Conservation (phyloP, 495 filamentous ascomycete species). For the Cercophora sp. region DNA sequence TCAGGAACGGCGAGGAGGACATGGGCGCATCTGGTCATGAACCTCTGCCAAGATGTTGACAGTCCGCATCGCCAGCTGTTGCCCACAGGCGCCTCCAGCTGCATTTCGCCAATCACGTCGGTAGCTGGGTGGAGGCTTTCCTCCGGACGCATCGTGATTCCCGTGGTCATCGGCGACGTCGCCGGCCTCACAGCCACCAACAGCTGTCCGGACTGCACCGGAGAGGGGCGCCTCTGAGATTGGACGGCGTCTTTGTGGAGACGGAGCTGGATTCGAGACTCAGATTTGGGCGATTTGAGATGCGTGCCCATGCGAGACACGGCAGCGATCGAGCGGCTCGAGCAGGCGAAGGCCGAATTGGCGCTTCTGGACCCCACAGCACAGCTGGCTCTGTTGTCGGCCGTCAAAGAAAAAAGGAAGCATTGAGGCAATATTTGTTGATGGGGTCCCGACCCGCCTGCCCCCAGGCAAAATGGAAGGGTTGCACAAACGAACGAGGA, state of each 20-base stretch:
- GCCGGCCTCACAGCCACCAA: too few species aligned
- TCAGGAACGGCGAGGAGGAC: constrained; percentile 10
- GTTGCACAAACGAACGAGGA: constrained; percentile 1
- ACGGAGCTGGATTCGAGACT: neutral
- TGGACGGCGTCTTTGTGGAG: too few species aligned
- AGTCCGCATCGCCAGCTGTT: too few species aligned
- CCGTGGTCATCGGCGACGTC: too few species aligned
- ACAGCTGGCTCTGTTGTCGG: neutral
- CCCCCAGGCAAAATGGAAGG: too few species aligned
- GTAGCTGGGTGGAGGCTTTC: neutral
- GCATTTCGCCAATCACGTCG: neutral
- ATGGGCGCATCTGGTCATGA: neutral
- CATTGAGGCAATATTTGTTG: neutral
- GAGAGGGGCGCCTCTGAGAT: neutral
- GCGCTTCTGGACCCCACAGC: neutral
- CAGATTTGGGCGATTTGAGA: neutral
- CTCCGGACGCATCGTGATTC: neutral
- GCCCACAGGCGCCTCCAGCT: neutral
- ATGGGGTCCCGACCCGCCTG: too few species aligned
- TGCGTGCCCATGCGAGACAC: constrained; percentile 9
- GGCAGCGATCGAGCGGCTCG: constrained; percentile 4
- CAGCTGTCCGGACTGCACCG: neutral
- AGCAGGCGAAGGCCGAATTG: constrained; percentile 1
- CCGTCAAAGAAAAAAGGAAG: neutral
- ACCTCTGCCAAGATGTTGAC: neutral